A percentile compares a stretch with the other conserved stretches of the same genome.
Conservation (phyloP, 2,329 filamentous ascomycete genomes). For the Cercospora beticola region DNA sequence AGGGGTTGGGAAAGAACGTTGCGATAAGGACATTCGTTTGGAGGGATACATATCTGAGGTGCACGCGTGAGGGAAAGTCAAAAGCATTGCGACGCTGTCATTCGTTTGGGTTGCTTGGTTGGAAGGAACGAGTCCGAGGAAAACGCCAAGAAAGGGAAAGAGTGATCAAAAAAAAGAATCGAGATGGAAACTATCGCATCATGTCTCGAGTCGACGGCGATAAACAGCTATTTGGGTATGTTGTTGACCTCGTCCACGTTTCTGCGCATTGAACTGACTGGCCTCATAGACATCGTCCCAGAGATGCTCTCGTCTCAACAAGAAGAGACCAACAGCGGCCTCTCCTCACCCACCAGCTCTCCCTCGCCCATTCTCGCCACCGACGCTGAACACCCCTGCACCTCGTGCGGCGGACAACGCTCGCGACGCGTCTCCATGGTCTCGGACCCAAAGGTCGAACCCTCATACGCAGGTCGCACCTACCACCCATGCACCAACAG, state of each 20-base stretch:
- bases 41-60: background rate
- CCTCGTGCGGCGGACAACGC: slow-evolving; percentile 18
- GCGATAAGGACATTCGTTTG: background rate
- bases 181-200: slow-evolving; percentile 7
- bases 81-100: background rate
- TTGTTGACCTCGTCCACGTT: background rate
- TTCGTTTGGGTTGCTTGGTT: background rate
- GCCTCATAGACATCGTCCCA: slow-evolving; percentile 17
- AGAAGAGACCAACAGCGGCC: background rate
- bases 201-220: slow-evolving; percentile 12
- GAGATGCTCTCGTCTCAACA: slow-evolving; percentile 14
- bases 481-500: slow-evolving; percentile 24
- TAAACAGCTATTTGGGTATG: slow-evolving; percentile 10
- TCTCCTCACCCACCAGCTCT: slow-evolving; percentile 2
- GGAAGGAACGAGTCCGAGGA: background rate
- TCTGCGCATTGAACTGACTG: background rate
- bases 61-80: background rate
- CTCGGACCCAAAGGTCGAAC: slow-evolving; percentile 12
- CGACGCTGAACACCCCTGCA: slow-evolving; percentile 23
- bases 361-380: slow-evolving; percentile 4
- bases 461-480: slow-evolving; percentile 12
- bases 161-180: background rate
- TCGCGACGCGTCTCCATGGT: slow-evolving; percentile 18
- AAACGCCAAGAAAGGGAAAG: background rate
- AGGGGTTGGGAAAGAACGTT: background rate